phyloP scores from a whole-genome alignment of 768 basidiomycete genomes.

The Cystofilobasidium macerans region DNA sequence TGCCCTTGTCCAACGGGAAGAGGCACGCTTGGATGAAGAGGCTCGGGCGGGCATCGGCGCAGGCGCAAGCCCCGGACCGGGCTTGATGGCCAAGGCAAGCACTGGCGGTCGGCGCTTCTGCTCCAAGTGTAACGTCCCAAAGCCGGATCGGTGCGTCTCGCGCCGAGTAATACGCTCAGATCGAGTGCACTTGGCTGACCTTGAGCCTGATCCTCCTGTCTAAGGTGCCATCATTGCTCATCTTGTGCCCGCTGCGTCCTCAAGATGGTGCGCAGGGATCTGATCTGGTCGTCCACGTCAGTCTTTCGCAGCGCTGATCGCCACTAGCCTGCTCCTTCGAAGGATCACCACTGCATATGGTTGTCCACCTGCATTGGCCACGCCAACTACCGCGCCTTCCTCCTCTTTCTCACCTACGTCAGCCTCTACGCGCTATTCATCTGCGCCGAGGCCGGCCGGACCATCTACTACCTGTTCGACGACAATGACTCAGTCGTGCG shows the following conservation, averaged over 20 bases:
- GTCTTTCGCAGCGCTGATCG: background rate
- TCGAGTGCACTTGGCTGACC: background rate
- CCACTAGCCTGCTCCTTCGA: background rate
- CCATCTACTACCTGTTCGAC: slow-evolving; percentile 9
- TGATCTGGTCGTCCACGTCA: background rate
- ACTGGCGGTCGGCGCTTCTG: slow-evolving; percentile 14
- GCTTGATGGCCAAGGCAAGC: slow-evolving; percentile 18
- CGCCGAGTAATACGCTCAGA: background rate
- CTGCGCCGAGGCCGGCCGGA: slow-evolving; percentile 13
- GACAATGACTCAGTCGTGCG: slow-evolving; percentile 15
- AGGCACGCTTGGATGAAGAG: background rate
- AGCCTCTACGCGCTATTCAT: slow-evolving; percentile 2
- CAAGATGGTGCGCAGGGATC: slow-evolving; percentile 9
- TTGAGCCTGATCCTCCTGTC: background rate
- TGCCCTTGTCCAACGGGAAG: slow-evolving; percentile 6
- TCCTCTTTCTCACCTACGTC: slow-evolving; percentile 21
- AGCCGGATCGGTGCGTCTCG: slow-evolving; percentile 14
- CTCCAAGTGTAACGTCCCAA: slow-evolving; percentile 10
- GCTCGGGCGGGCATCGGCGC: background rate
- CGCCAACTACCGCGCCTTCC: slow-evolving; percentile 23
- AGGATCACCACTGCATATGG: slow-evolving; percentile 23
- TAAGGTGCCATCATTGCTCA: slow-evolving; percentile 19
- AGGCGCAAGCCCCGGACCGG: background rate
- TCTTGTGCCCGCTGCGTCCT: slow-evolving; percentile 4
- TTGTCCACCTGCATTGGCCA: slow-evolving; percentile 18